Evolutionary conservation across 495 filamentous ascomycete genomes (phyloP), one percentile per base, ranked within the genome.

Genomic region (Xylaria longipes): DNA sequence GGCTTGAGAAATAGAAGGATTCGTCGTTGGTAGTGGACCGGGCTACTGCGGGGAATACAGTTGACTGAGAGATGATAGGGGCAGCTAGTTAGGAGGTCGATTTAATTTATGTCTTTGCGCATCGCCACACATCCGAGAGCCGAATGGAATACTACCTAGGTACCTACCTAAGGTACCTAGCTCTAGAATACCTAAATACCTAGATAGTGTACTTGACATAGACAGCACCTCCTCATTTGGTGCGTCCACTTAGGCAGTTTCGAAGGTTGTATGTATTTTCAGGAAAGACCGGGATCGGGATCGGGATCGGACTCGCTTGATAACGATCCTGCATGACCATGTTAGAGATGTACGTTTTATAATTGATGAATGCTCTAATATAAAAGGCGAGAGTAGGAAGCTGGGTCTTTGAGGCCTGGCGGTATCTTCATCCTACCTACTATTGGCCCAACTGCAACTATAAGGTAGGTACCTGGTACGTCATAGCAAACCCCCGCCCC

Each of bases 231-330:
- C n/a, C n/a, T n/a, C n/a, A n/a, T n/a, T 37, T 37, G 8, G 41
- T 43, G 12, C 14, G 5, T 43, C 41, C 11, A 43, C 41, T 43
- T 37, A 9, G n/a, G n/a, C n/a, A n/a, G n/a, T n/a, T n/a, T n/a
- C n/a, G n/a, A n/a, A n/a, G n/a, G n/a, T n/a, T n/a, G n/a, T n/a
- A n/a, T n/a, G n/a, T n/a, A n/a, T n/a, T n/a, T n/a, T n/a, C n/a
- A n/a, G n/a, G n/a, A n/a, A n/a, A n/a, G n/a, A n/a, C 57, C 20
- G 31, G 57, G 33, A 60, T 54, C n/a, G 48, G 48, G 48, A 58
- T 57, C 52, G 52, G 52, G 52, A 31, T 58, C 54, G 54, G 27
- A 20, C 35, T 58, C 54, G 54, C 54, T 58, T 35, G 29, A 58
- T 58, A 20, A 35, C 35, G 1, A 33, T 20, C 27, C 9, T 4